A percentile compares a stretch with the other conserved stretches of the same genome.
Conservation (phyloP, 139 green algal species). For the Coccomyxa sp. region DNA sequence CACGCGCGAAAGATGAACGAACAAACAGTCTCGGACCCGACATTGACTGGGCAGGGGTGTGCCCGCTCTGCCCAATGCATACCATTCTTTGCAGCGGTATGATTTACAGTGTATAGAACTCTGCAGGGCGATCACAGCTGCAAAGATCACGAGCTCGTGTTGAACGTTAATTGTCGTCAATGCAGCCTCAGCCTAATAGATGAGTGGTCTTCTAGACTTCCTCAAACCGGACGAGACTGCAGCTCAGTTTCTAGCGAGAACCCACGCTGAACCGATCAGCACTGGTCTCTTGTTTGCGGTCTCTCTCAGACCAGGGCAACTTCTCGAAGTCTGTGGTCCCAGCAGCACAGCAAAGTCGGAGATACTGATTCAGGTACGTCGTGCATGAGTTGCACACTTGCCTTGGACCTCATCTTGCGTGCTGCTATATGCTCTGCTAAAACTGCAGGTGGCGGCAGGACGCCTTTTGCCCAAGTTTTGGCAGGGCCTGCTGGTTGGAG, state of each 20-base stretch:
- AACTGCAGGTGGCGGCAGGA: not conserved
- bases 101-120: too few relatives aligned
- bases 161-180: too few relatives aligned
- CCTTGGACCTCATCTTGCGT: not conserved
- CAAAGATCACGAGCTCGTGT: too few relatives aligned
- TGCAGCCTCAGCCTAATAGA: too few relatives aligned
- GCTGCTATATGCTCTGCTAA: not conserved
- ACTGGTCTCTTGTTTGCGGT: constrained; percentile 21
- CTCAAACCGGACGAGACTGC: constrained; percentile 33
- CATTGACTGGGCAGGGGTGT: too few relatives aligned
- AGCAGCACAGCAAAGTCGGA: constrained; percentile 25
- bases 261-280: constrained; percentile 15
- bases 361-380: constrained; percentile 18
- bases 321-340: constrained; percentile 24
- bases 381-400: not conserved
- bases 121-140: too few relatives aligned
- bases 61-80: too few relatives aligned
- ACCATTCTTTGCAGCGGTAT: too few relatives aligned
- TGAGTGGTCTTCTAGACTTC: not conserved
- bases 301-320: constrained; percentile 14
- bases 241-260: constrained; percentile 18
- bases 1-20: too few relatives aligned
- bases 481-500: not conserved
- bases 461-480: not conserved
- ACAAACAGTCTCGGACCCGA: too few relatives aligned